Percentiles rank a stretch among this genome's conserved stretches.
phyloP scores from a whole-genome alignment of 768 basidiomycete genomes.

The Lentinus tigrinus region DNA sequence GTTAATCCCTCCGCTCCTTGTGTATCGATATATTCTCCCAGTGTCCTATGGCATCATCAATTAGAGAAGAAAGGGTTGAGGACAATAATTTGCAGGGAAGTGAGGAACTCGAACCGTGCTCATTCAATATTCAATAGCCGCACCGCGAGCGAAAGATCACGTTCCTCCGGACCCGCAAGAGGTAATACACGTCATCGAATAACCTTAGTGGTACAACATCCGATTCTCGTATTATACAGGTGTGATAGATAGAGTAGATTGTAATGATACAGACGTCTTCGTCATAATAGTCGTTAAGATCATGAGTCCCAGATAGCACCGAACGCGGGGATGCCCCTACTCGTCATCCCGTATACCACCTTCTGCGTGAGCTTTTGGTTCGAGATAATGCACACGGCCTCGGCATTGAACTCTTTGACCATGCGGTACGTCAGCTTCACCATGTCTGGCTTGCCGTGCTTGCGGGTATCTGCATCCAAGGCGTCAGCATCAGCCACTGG shows the following conservation, averaged over 20 bases:
- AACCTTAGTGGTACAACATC: not conserved
- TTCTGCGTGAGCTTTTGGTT: conserved; percentile 57
- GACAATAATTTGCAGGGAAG: too few relatives aligned
- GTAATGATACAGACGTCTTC: too few relatives aligned
- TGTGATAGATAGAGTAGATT: too few relatives aligned
- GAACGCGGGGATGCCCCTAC: conserved; percentile 59
- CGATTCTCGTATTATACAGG: not conserved
- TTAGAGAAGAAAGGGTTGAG: too few relatives aligned
- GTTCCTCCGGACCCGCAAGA: too few relatives aligned
- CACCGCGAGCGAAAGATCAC: too few relatives aligned
- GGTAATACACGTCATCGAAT: too few relatives aligned
- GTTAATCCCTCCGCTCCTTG: too few relatives aligned
- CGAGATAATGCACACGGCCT: conserved; percentile 57
- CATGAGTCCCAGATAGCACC: conserved; percentile 63
- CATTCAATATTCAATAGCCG: too few relatives aligned
- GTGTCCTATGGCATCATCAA: too few relatives aligned
- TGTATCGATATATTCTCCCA: too few relatives aligned
- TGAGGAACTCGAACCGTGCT: too few relatives aligned
- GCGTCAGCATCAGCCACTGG: not conserved
- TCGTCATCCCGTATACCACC: conserved; percentile 60
- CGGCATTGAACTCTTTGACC: conserved; percentile 37
- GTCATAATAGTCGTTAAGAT: not conserved
- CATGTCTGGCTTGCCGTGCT: conserved; percentile 37
- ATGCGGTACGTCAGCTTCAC: conserved; percentile 36
- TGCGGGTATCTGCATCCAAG: conserved; percentile 29